Conservation (phyloP, 2,329 filamentous ascomycete species). For the Rhinocladiella similis region DNA sequence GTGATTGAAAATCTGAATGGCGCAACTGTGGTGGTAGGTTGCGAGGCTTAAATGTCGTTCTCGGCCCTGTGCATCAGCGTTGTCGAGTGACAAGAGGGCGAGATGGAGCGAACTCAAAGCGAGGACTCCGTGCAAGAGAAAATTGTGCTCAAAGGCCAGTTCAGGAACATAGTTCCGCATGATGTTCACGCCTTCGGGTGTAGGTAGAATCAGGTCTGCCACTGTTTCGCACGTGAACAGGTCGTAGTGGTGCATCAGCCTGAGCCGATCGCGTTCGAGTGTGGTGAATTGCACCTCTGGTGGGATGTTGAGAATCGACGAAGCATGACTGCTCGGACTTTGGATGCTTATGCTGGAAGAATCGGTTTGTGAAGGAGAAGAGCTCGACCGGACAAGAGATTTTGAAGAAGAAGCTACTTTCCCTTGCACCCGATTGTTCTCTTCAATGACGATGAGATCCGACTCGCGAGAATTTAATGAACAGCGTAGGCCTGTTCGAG, state of each 20-base stretch:
- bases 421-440: background rate
- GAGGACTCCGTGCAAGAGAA: background rate
- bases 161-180: background rate
- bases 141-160: background rate
- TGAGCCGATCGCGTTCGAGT: background rate
- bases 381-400: background rate
- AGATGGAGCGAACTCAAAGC: background rate
- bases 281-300: background rate
- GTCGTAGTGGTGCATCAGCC: background rate
- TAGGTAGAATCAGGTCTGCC: background rate
- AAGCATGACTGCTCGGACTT: background rate
- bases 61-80: background rate
- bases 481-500: background rate
- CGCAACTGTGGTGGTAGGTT: background rate
- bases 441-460: background rate
- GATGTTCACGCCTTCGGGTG: background rate
- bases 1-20: background rate
- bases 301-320: background rate
- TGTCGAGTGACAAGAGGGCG: background rate
- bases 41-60: background rate
- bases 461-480: background rate
- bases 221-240: background rate
- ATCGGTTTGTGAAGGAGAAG: background rate
- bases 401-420: background rate
- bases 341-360: background rate